Percentiles rank a stretch among this genome's conserved stretches.
These are phyloP conservation scores for Oryza australiensis DNA, from an alignment of 176 grass and related monocot genomes.

Conservation along the genomic window DNA sequence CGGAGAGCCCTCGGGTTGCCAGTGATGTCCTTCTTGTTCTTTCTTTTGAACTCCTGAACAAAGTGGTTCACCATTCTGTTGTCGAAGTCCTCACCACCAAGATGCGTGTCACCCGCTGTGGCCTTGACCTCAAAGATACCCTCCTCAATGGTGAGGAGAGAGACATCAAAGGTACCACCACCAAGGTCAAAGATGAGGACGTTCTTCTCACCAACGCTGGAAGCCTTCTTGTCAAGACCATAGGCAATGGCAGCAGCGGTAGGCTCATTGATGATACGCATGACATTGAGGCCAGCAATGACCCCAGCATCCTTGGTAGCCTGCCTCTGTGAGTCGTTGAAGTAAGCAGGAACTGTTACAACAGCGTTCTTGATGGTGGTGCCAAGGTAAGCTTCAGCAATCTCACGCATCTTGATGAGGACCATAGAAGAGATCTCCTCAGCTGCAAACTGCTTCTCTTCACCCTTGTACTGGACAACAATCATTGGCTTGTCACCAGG, in stretches of 20 bases:
- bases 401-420: slow-evolving; percentile 66
- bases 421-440: slow-evolving; percentile 64
- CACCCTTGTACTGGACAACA: slow-evolving; percentile 64
- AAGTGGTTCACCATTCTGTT: slow-evolving; percentile 75
- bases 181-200: slow-evolving; percentile 70
- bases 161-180: slow-evolving; percentile 66
- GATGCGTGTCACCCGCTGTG: slow-evolving; percentile 69
- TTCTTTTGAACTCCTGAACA: slow-evolving; percentile 64
- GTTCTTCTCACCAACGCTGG: slow-evolving; percentile 59
- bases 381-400: slow-evolving; percentile 60
- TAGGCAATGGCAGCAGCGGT: slow-evolving; percentile 56
- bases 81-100: slow-evolving; percentile 68
- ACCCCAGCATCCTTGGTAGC: slow-evolving; percentile 62
- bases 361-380: slow-evolving; percentile 52
- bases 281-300: slow-evolving; percentile 64
- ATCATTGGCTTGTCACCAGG: slow-evolving; percentile 65
- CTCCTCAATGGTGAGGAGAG: slow-evolving; percentile 58
- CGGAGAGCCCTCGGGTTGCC: slow-evolving; percentile 54
- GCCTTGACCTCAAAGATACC: slow-evolving; percentile 64
- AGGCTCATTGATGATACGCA: slow-evolving; percentile 60
- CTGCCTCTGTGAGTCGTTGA: slow-evolving; percentile 64
- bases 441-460: slow-evolving; percentile 65
- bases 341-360: slow-evolving; percentile 60
- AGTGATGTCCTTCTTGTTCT: slow-evolving; percentile 70
- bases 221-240: slow-evolving; percentile 61